These are phyloP conservation scores for Botrytis fragariae DNA, from an alignment of 2,329 filamentous ascomycete genomes.

Conservation along the genomic window DNA sequence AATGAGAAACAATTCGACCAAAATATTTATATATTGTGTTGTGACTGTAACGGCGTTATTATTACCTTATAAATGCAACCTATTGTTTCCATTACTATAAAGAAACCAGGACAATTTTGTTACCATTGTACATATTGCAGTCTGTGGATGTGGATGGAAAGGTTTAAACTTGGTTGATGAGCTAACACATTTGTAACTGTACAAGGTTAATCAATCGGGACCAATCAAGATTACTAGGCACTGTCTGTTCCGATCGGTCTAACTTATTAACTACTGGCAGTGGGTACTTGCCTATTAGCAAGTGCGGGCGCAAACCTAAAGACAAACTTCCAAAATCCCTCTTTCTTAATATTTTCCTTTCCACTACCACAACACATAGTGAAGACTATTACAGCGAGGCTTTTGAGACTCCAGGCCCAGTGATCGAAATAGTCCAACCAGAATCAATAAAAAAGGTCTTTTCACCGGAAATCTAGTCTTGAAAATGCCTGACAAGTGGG, in stretches of 20 bases:
- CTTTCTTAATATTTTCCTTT: slow-evolving; percentile 1
- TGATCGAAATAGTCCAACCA: background rate
- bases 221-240: background rate
- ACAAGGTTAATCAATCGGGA: background rate
- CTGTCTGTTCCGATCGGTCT: background rate
- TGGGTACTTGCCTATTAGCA: background rate
- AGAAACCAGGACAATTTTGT: background rate
- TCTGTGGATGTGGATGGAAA: background rate
- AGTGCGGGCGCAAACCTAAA: slow-evolving; percentile 20
- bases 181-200: background rate
- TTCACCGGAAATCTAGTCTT: slow-evolving; percentile 6
- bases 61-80: background rate
- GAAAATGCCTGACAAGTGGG: slow-evolving; percentile 40
- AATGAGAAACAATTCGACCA: slow-evolving; percentile 6
- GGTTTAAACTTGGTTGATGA: background rate
- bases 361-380: background rate
- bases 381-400: background rate
- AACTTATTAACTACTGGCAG: background rate
- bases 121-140: background rate
- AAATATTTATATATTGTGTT: background rate
- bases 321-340: slow-evolving; percentile 12
- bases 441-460: background rate
- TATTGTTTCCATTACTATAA: background rate
- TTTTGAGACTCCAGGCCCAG: background rate
- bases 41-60: background rate